Base-by-base conservation (phyloP, 306 rosid species). In the Medicago ruthenica region DNA sequence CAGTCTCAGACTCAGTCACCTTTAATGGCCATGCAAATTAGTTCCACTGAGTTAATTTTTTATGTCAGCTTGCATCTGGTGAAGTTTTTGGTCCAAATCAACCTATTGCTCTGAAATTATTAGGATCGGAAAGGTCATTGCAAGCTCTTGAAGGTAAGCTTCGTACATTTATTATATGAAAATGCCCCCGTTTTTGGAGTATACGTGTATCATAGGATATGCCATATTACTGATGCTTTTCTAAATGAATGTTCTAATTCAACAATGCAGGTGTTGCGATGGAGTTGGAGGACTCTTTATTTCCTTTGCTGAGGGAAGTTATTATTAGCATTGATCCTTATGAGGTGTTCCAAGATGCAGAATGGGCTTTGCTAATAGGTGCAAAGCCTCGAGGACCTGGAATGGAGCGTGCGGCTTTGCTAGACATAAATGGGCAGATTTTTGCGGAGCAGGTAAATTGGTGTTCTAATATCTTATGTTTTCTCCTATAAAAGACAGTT, bases 351-450 rank as follows among this genome's bases (percentile, higher is more conserved):
- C 92, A 89, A 95, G 97, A 90, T 83, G 97, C 77, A 53, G 97
- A 89, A 40, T 95, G 99, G 99, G 97, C 97, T 24, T 84, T 95
- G 77, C 82, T 95, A 60, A 92, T 95, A 66, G 99, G 99, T 41
- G 99, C 99, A 76, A 95, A 90, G 80, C 99, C 99, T 83, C 90
- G 99, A 82, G 99, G 99, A 17, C 99, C 99, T 39, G 99, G 97
- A 81, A 81, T 95, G 91, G 99, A 95, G 84, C 89, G 99, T 21
- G 97, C 99, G 6, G 92, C 2, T 61, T 84, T 95, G 64, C 83
- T 95, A 74, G 99, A 95, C 84, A 85, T 89, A 72, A 95, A 95
- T 48, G 99, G 99, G 18, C 89, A 92, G 84, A 92, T 95, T 71
- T 92, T 84, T 55, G 97, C 97, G 0, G 85, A 79, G 70, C 99